Conservation (phyloP, 148 eudicot species). For the Vaccinium corymbosum region DNA sequence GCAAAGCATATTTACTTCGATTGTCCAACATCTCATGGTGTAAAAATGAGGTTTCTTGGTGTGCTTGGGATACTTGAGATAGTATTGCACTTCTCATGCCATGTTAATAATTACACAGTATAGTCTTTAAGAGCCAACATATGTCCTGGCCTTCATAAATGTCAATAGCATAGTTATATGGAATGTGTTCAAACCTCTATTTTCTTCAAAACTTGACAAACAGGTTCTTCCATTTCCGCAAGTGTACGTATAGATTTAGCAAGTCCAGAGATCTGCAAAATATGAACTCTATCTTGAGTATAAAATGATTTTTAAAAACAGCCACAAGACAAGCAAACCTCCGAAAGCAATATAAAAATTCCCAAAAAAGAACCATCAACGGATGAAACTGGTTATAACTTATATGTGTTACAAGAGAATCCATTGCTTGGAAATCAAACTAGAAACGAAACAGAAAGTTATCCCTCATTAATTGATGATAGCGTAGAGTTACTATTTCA, state of each 20-base stretch:
- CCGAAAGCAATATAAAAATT: background rate
- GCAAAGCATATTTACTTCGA: background rate
- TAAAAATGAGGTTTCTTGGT: background rate
- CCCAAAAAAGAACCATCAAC: background rate
- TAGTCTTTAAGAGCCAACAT: background rate
- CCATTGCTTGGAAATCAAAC: background rate
- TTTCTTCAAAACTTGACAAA: conserved; percentile 59
- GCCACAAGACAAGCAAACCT: background rate
- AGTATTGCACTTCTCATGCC: background rate
- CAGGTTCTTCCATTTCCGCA: conserved; percentile 83
- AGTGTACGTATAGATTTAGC: conserved; percentile 72
- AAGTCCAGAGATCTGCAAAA: conserved; percentile 55
- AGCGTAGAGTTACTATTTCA: background rate
- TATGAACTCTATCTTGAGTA: conserved; percentile 3
- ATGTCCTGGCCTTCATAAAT: background rate
- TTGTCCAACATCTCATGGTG: background rate
- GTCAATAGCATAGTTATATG: background rate
- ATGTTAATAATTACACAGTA: background rate
- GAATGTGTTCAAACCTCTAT: conserved; percentile 55
- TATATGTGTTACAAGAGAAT: background rate
- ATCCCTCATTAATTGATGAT: background rate
- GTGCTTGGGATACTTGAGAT: conserved; percentile 4
- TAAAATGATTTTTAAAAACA: background rate
- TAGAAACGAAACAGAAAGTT: background rate
- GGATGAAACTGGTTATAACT: background rate